Evolutionary conservation across 2,329 filamentous ascomycete species (phyloP).

Genomic region (Periglandula ipomoeae): DNA sequence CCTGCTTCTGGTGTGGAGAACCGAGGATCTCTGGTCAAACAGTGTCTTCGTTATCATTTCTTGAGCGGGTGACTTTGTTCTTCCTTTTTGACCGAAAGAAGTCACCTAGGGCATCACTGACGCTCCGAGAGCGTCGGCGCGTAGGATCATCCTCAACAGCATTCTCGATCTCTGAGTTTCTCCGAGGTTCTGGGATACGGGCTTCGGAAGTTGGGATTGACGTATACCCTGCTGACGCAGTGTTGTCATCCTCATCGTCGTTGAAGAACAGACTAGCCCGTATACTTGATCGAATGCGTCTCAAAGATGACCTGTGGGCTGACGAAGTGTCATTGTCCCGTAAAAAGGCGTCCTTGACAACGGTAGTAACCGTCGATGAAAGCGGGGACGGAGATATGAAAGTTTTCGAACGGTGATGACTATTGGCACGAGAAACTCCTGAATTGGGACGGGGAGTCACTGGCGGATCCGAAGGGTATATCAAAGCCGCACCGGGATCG

Average conservation of each 20-base stretch:
- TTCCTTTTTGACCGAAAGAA: slow-evolving; percentile 29
- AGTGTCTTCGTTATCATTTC: neutral
- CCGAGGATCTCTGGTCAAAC: neutral
- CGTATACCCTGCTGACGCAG: slow-evolving; percentile 12
- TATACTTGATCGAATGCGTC: slow-evolving; percentile 40
- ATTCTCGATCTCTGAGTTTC: slow-evolving; percentile 12
- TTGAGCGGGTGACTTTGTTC: slow-evolving; percentile 17
- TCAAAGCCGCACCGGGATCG: slow-evolving; percentile 16
- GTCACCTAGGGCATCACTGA: slow-evolving; percentile 32
- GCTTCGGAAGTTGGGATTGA: slow-evolving; percentile 18
- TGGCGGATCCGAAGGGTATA: slow-evolving; percentile 16
- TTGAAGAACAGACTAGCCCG: slow-evolving; percentile 46
- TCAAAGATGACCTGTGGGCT: slow-evolving; percentile 33
- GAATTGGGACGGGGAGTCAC: slow-evolving; percentile 19
- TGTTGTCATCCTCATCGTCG: slow-evolving; percentile 30
- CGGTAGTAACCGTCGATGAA: slow-evolving; percentile 48
- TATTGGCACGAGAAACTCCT: slow-evolving; percentile 20
- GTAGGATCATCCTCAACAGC: slow-evolving; percentile 11
- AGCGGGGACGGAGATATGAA: slow-evolving; percentile 52
- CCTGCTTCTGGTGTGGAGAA: neutral
- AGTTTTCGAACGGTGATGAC: slow-evolving; percentile 29
- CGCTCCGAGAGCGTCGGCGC: slow-evolving; percentile 27
- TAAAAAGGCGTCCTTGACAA: slow-evolving; percentile 47
- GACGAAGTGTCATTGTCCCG: slow-evolving; percentile 32
- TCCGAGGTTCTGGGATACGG: slow-evolving; percentile 14